Percentiles rank a stretch among this genome's conserved stretches.
phyloP scores from a whole-genome alignment of 2,329 filamentous ascomycete genomes.

The Fusarium nanum region DNA sequence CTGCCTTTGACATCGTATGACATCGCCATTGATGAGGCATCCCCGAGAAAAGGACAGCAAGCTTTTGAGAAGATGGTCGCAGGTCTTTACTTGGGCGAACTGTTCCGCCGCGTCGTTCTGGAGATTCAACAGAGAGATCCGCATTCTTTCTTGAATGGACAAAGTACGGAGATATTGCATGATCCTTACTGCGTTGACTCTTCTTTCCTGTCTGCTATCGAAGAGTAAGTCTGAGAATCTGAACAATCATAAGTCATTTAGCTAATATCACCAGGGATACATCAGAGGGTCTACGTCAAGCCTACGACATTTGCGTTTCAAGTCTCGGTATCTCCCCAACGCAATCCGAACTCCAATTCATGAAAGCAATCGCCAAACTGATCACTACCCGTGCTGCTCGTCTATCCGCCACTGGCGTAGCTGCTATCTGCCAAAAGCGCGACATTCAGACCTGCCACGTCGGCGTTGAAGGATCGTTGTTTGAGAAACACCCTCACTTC shows the following conservation, averaged over 20 bases:
- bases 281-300: constrained; percentile 93
- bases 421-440: constrained; percentile 98
- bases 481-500: constrained; percentile 99
- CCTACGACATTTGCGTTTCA: constrained; percentile 80
- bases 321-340: constrained; percentile 78
- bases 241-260: no score
- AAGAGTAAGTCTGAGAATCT: constrained; percentile 71
- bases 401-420: constrained; percentile 92
- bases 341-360: constrained; percentile 84
- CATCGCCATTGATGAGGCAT: constrained; percentile 86
- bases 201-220: constrained; percentile 91
- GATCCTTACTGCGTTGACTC: constrained; percentile 92
- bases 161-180: constrained; percentile 69
- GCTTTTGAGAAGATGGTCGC: constrained; percentile 98
- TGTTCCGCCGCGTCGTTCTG: constrained; percentile 87
- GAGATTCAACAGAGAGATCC: constrained; percentile 77
- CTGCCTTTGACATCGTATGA: constrained; percentile 91
- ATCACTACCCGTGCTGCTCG: constrained; percentile 97
- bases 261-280: constrained; percentile 71
- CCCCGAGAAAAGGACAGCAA: constrained; percentile 93
- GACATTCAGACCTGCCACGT: constrained; percentile 87
- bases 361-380: constrained; percentile 88
- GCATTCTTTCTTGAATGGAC: neutral
- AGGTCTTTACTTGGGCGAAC: constrained; percentile 91
- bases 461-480: constrained; percentile 94